phyloP scores from a whole-genome alignment of 2,329 filamentous ascomycete genomes.

The Fusarium falciforme region DNA sequence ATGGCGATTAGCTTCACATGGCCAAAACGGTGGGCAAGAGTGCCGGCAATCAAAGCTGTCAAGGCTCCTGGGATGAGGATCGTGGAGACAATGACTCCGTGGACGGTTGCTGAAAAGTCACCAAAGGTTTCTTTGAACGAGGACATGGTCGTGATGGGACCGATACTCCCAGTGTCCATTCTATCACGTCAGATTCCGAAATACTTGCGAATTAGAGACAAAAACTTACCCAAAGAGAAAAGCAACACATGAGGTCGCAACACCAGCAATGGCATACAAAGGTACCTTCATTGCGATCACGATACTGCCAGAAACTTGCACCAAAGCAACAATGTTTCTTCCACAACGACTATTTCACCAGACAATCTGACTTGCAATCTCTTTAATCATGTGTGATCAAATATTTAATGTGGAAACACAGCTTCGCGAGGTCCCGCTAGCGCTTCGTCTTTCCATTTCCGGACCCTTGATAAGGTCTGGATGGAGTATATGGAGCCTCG shows the following conservation, averaged over 20 bases:
- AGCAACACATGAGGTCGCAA: constrained; percentile 46
- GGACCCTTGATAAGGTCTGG: background rate
- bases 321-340: background rate
- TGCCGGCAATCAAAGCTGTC: constrained; percentile 68
- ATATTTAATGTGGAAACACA: constrained; percentile 33
- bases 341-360: background rate
- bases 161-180: constrained; percentile 63
- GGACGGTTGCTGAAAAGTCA: constrained; percentile 63
- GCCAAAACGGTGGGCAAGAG: constrained; percentile 65
- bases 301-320: background rate
- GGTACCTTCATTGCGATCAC: constrained; percentile 28
- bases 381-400: constrained; percentile 30
- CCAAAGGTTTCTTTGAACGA: constrained; percentile 63
- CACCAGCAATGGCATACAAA: constrained; percentile 45
- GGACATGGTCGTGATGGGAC: constrained; percentile 69
- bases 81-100: constrained; percentile 69
- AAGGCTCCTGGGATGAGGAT: constrained; percentile 70
- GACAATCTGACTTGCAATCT: constrained; percentile 4
- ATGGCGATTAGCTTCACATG: constrained; percentile 63
- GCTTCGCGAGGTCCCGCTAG: background rate
- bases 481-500: constrained; percentile 24
- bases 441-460: constrained; percentile 26
- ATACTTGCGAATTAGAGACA: accelerated
- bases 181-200: constrained; percentile 5
- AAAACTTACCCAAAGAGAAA: constrained; percentile 47